Evolutionary conservation across 176 grass and related monocot genomes (phyloP), one percentile per base, ranked within the genome.

Genomic region (Saccharum spontaneum): DNA sequence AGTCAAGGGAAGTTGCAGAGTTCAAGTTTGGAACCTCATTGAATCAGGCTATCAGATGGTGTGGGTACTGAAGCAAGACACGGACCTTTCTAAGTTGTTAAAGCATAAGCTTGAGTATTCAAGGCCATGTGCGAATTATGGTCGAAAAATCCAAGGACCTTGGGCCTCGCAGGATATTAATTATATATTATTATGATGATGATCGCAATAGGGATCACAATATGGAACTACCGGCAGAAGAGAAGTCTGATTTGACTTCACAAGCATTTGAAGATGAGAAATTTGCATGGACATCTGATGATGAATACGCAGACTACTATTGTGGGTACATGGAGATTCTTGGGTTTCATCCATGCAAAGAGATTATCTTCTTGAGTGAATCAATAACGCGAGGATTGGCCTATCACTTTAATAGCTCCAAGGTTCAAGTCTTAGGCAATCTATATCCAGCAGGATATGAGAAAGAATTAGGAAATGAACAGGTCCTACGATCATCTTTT

Each of bases 261-360:
- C 22, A 16, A 65, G 24, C 24, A 22, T 18, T 0, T 20, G 60
- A 10, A 3, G 16, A 45, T 3, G 16, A 46, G 24, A 20, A 46
- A 7, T 44, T 54, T 54, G 20, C 17, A 61, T 61, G 20, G 57
- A 61, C 8, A 10, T 61, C 57, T 10, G 9, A 67, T 12, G 12
- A 22, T 49, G 62, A 48, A 36, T 10, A 7, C 22, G 30, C 7
- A 50, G 28, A 28, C 28, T 1, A 0, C 9, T 50, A 17, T 1
- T 0, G 0, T 20, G 54, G 41, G 22, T 22, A 22, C 1, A 16
- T 66, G 0, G 2, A 55, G 3, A 64, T 80, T n/a, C 33, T 86
- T 8, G 82, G 71, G 34, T 65, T 65, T 75, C 71, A 84, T 66
- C 82, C 59, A 3, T 84, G 50, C 3, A 52, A 76, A 67, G 61